phyloP scores from a whole-genome alignment of 306 rosid genomes.

The Betula pendula region DNA sequence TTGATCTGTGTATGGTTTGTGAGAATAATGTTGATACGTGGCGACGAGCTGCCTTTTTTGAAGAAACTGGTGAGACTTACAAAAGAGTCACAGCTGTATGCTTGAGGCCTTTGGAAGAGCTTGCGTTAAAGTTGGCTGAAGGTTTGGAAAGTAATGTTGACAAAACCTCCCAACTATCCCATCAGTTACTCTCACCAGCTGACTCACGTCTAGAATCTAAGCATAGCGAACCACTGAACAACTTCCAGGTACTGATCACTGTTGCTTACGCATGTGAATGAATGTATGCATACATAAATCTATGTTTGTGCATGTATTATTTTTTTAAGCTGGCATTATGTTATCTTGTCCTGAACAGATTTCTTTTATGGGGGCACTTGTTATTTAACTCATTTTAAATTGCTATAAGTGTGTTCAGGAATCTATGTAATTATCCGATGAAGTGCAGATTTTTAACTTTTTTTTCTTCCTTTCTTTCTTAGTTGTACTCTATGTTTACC shows the following conservation, averaged over 20 bases:
- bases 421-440: neutral
- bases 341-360: neutral
- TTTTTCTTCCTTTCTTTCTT: neutral
- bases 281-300: neutral
- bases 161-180: constrained; percentile 55
- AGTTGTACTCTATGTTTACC: neutral
- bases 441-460: neutral
- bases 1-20: constrained; percentile 89
- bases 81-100: constrained; percentile 78
- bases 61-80: constrained; percentile 92
- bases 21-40: constrained; percentile 91
- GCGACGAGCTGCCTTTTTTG: constrained; percentile 96
- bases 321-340: neutral
- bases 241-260: constrained; percentile 62
- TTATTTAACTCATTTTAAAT: neutral
- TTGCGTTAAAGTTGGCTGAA: constrained; percentile 63
- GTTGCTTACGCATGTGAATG: neutral
- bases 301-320: neutral
- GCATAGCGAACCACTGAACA: constrained; percentile 51
- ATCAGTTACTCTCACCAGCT: constrained; percentile 67
- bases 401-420: neutral
- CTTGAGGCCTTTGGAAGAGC: constrained; percentile 80
- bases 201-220: constrained; percentile 54
- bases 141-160: constrained; percentile 58
- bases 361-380: neutral